phyloP scores from a whole-genome alignment of 2,329 filamentous ascomycete species.

The Fusarium transvaalense region DNA sequence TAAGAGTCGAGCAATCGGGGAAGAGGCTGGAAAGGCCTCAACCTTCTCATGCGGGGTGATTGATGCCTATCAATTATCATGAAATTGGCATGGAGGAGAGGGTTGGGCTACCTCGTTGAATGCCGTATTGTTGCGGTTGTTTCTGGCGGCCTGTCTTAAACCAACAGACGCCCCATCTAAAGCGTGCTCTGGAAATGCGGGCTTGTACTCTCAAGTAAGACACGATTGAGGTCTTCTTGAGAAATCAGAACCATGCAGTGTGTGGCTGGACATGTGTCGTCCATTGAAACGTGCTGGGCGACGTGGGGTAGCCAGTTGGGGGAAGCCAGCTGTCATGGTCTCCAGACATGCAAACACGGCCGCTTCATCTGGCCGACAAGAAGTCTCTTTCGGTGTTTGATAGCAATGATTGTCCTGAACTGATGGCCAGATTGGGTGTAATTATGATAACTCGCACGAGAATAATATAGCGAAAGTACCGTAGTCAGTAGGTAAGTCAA shows the following conservation, averaged over 20 bases:
- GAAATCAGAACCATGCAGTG: constrained; percentile 40
- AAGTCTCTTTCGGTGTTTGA: constrained; percentile 33
- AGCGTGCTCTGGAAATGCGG: constrained; percentile 19
- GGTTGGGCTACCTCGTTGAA: constrained; percentile 32
- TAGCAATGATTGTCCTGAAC: constrained; percentile 29
- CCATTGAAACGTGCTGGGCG: constrained; percentile 53
- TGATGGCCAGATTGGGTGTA: constrained; percentile 38
- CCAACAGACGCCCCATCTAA: constrained; percentile 29
- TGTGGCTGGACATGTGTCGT: constrained; percentile 56
- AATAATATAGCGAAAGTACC: constrained; percentile 21
- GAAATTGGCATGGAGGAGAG: constrained; percentile 8
- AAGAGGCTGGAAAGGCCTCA: constrained; percentile 12
- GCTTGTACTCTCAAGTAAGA: constrained; percentile 34
- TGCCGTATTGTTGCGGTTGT: constrained; percentile 16
- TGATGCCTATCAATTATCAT: constrained; percentile 22
- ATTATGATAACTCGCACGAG: constrained; percentile 25
- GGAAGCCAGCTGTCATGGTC: constrained; percentile 51
- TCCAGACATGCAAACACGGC: constrained; percentile 39
- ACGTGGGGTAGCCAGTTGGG: constrained; percentile 49
- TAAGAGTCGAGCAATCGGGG: constrained; percentile 21
- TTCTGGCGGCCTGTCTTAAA: constrained; percentile 32
- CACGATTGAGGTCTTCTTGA: constrained; percentile 40
- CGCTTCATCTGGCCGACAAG: constrained; percentile 31
- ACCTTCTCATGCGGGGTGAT: constrained; percentile 22
- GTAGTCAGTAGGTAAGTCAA: constrained; percentile 3